Base-by-base conservation (phyloP, 2,329 filamentous ascomycete genomes). In the Diaporthe sp. region DNA sequence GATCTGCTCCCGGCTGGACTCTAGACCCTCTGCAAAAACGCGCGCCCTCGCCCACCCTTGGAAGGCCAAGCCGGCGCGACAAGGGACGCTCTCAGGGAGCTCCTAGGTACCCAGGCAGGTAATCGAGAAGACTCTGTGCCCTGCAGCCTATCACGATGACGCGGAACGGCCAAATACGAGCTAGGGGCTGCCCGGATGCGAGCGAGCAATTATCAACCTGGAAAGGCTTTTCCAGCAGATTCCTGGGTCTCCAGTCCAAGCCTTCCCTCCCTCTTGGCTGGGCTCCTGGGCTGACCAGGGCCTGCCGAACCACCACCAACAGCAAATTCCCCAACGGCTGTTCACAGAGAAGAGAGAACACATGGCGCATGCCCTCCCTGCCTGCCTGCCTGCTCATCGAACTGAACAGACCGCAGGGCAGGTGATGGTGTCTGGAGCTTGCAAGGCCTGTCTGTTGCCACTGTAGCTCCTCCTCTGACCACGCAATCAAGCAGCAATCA, bases 91-190 rank as follows among this genome's bases (percentile, higher is more conserved):
- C 31, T 28, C 65, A 68, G 49, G 65, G 65, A 68, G 47, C 49
- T 28, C 65, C 65, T 39, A 68, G 34, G 65, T 39, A 53, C 65
- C 22, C 47, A 25, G 65, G 47, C 31, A 28, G 20, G 20, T 20
- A 31, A 28, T 53, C 28, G 47, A 53, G 65, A 68, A 68, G 65
- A 53, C 47, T 25, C 63, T 25, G 63, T 34, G 42, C 28, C 47
- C 63, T 51, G 63, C 47, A 67, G 63, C 63, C 63, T 68, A 68
- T 68, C 47, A 68, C 28, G 63, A 68, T 68, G 63, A 68, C 65
- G 47, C 65, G 65, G 65, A 53, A 68, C 47, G 47, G 47, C 47
- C 47, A 53, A 53, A 68, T 68, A 55, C 65, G 65, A 68, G 47
- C 63, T 39, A 68, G 60, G 60, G 47, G 25, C 60, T 65, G 60